These are phyloP conservation scores for Bassia scoparia DNA, from an alignment of 148 eudicot species.

Conservation along the genomic window DNA sequence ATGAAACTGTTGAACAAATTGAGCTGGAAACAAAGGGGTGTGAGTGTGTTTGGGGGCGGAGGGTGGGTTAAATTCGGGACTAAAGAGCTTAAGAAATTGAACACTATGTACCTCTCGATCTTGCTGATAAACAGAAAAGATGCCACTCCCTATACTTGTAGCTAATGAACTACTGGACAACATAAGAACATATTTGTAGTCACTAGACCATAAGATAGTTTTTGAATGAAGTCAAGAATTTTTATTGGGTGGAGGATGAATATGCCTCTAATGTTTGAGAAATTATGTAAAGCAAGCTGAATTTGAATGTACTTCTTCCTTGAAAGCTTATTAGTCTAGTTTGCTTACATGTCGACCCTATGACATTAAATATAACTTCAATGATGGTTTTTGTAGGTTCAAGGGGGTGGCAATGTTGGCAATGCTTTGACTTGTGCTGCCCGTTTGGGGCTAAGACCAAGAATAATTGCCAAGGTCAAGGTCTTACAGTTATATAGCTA, in stretches of 20 bases:
- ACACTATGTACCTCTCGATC: not conserved
- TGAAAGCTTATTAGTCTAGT: not conserved
- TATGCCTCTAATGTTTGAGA: not conserved
- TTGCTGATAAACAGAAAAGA: not conserved
- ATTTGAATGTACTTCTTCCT: not conserved
- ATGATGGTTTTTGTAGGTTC: slow-evolving; percentile 32
- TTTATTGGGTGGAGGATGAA: not conserved
- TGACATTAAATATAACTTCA: not conserved
- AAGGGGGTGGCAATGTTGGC: slow-evolving; percentile 58
- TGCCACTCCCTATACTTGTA: not conserved
- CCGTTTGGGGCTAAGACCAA: slow-evolving; percentile 43
- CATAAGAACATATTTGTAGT: not conserved
- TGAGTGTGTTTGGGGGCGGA: not conserved
- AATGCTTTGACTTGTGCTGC: slow-evolving; percentile 55
- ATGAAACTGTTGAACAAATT: not conserved
- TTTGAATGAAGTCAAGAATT: not conserved
- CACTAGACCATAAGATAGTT: not conserved
- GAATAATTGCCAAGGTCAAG: slow-evolving; percentile 44
- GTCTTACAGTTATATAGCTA: not conserved
- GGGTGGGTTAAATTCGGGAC: not conserved
- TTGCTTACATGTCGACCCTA: not conserved
- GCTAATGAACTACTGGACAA: not conserved
- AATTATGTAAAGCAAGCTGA: not conserved
- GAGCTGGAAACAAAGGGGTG: not conserved
- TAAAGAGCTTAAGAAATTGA: not conserved